phyloP scores from a whole-genome alignment of 73 alveolate species.

The Diophrys sp. region DNA sequence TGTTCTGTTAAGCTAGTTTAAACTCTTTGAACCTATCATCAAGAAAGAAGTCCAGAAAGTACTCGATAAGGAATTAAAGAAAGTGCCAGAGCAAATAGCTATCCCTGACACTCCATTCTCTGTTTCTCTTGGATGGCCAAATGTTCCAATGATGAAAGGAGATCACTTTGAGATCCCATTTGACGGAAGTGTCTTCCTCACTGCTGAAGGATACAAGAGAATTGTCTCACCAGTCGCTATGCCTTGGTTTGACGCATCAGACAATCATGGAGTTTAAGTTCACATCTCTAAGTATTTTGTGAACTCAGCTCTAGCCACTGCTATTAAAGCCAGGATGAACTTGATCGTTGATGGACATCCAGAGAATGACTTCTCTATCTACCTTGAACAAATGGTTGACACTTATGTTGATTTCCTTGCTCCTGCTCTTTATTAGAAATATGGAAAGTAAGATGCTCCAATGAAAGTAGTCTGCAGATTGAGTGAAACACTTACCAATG shows the following conservation, averaged over 20 bases:
- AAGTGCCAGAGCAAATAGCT: background rate
- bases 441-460: background rate
- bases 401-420: background rate
- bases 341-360: background rate
- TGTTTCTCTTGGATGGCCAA: constrained; percentile 8
- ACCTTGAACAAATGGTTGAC: background rate
- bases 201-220: constrained; percentile 4
- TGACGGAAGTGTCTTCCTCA: constrained; percentile 7
- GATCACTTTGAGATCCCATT: constrained; percentile 5
- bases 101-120: background rate
- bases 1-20: background rate
- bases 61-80: background rate
- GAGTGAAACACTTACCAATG: background rate
- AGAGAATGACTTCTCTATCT: background rate
- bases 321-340: background rate
- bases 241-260: background rate
- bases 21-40: background rate
- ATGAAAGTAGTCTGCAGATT: background rate
- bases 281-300: background rate
- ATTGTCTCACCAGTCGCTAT: background rate
- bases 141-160: background rate
- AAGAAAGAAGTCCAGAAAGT: background rate
- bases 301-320: constrained; percentile 6
- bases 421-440: background rate
- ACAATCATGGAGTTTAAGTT: background rate